A percentile compares a stretch with the other conserved stretches of the same genome.
Evolutionary conservation across 495 filamentous ascomycete species (phyloP).

Genomic region (Penicillium pancosmium): DNA sequence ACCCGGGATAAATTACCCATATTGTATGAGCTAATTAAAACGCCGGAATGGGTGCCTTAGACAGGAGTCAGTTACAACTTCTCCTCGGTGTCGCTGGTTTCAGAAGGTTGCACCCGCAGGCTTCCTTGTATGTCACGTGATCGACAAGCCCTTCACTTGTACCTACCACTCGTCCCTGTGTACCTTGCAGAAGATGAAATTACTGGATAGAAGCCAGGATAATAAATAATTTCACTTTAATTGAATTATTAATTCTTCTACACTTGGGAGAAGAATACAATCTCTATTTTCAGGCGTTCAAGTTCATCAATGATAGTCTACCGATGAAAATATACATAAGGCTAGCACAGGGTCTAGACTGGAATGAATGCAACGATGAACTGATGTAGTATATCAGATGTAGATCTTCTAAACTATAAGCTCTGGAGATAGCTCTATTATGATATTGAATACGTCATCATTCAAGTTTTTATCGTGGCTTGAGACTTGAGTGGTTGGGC

Average conservation of each 20-base stretch:
- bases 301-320: too few relatives aligned
- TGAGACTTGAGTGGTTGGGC: not conserved
- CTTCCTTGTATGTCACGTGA: constrained; percentile 25
- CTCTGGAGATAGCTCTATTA: not conserved
- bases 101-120: constrained; percentile 30
- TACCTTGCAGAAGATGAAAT: not conserved
- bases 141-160: constrained; percentile 12
- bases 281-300: too few relatives aligned
- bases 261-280: too few relatives aligned
- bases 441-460: constrained; percentile 25
- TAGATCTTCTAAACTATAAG: constrained; percentile 7
- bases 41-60: not conserved
- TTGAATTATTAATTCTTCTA: too few relatives aligned
- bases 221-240: too few relatives aligned
- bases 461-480: not conserved
- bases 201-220: not conserved
- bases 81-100: constrained; percentile 20
- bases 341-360: too few relatives aligned
- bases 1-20: not conserved
- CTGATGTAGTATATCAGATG: constrained; percentile 3
- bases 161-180: not conserved
- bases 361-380: constrained; percentile 14
- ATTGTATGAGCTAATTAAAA: not conserved
- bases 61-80: constrained; percentile 15
- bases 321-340: too few relatives aligned